Evolutionary conservation across 2,329 filamentous ascomycete species (phyloP).

Genomic region (Curvularia verruculosa): DNA sequence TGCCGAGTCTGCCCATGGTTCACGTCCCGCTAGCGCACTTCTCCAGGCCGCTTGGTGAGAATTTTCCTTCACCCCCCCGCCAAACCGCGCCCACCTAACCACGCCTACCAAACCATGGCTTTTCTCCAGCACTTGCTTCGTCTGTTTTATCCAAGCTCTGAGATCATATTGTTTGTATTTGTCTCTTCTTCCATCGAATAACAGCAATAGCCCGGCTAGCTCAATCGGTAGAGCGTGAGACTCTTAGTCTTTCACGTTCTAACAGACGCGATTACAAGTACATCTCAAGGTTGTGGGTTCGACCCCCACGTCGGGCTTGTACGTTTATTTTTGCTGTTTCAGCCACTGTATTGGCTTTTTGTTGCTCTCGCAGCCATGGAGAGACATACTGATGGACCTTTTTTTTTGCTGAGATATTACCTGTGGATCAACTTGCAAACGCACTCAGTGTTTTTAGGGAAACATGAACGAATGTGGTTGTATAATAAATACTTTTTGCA

Average conservation of each 20-base stretch:
- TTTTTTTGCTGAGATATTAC: too few relatives aligned
- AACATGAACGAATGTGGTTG: not conserved
- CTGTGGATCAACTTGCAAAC: too few relatives aligned
- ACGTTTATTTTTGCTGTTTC: not conserved
- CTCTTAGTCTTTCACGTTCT: slow-evolving; percentile 41
- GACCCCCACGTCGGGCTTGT: slow-evolving; percentile 18
- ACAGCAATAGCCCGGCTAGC: slow-evolving; percentile 27
- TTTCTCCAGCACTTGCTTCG: too few relatives aligned
- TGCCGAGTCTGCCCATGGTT: slow-evolving; percentile 3
- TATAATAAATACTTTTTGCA: not conserved
- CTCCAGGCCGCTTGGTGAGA: not conserved
- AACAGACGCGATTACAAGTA: slow-evolving; percentile 26
- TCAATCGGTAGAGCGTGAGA: slow-evolving; percentile 53
- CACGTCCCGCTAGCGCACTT: slow-evolving; percentile 2
- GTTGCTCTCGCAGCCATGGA: not conserved
- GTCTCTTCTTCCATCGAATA: slow-evolving; percentile 9
- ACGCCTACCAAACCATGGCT: too few relatives aligned
- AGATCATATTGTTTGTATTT: not conserved
- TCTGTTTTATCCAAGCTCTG: too few relatives aligned
- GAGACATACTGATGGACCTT: not conserved
- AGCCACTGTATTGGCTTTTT: not conserved
- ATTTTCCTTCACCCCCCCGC: slow-evolving; percentile 5
- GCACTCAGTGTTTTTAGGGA: too few relatives aligned
- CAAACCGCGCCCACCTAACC: too few relatives aligned
- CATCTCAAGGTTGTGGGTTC: slow-evolving; percentile 20